A percentile compares a stretch with the other conserved stretches of the same genome.
Conservation (phyloP, 768 basidiomycete genomes). For the Mrakia gelida region DNA sequence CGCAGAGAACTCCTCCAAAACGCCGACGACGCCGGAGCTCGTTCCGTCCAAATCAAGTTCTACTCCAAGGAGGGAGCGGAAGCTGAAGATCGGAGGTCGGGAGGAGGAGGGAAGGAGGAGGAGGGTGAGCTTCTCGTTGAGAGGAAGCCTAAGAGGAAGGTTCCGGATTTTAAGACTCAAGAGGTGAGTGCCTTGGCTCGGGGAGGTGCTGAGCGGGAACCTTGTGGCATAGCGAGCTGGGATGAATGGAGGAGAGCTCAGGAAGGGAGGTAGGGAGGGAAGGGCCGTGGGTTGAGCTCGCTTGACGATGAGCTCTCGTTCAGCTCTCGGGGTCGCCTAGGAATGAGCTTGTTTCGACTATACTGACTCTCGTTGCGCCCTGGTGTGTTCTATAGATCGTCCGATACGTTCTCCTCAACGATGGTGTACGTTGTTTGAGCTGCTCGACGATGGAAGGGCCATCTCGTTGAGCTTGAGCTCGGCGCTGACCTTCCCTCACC, state of each 20-base stretch:
- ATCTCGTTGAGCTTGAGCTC: neutral
- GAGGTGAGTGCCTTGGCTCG: neutral
- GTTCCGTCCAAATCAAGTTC: conserved; percentile 39
- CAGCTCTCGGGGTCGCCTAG: neutral
- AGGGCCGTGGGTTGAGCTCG: too few species aligned
- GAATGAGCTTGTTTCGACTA: neutral
- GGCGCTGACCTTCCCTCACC: neutral
- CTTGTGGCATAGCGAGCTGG: neutral
- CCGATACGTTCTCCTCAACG: conserved; percentile 82
- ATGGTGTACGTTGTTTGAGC: conserved; percentile 51
- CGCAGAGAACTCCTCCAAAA: conserved; percentile 83
- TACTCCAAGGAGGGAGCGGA: conserved; percentile 38
- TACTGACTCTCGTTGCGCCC: conserved; percentile 71
- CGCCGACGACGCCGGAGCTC: conserved; percentile 47
- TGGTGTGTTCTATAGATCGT: conserved; percentile 51
- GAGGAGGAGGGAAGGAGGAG: neutral
- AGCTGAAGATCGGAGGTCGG: conserved; percentile 23
- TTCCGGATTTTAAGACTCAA: conserved; percentile 23
- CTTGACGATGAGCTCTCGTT: neutral
- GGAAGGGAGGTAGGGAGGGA: too few species aligned
- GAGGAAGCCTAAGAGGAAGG: neutral
- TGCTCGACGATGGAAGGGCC: neutral
- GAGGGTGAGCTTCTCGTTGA: neutral
- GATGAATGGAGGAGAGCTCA: neutral
- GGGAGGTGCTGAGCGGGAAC: too few species aligned